Conservation (phyloP, 352 stramenopile species). For the Phytopythium sindhum region DNA sequence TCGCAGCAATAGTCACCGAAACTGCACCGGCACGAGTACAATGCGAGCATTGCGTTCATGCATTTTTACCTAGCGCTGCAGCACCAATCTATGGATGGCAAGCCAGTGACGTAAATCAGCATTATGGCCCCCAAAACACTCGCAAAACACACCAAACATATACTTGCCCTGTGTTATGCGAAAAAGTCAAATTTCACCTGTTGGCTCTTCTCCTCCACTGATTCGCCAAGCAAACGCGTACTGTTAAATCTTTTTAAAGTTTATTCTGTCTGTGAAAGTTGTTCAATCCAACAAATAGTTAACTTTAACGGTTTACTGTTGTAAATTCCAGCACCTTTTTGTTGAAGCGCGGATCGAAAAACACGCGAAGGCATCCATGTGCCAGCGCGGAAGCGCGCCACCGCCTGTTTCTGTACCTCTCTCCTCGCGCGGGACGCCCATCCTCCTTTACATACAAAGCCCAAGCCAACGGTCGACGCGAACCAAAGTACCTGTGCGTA, state of each 20-base stretch:
- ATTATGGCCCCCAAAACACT: background rate
- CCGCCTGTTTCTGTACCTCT: background rate
- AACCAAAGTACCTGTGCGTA: too few species aligned
- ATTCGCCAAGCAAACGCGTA: background rate
- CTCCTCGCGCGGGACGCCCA: background rate
- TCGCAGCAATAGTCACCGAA: too few species aligned
- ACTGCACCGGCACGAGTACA: too few species aligned
- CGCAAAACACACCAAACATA: background rate
- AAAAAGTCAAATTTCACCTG: background rate
- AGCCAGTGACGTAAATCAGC: background rate
- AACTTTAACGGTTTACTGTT: too few species aligned
- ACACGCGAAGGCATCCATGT: slow-evolving; percentile 6
- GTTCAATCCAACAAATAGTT: too few species aligned
- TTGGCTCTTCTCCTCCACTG: background rate
- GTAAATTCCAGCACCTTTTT: background rate
- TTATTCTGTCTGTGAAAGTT: background rate
- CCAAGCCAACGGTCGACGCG: background rate
- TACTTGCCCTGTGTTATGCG: too few species aligned
- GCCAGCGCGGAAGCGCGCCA: background rate
- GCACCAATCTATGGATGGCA: too few species aligned
- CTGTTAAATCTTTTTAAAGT: background rate
- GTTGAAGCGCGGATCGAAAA: slow-evolving; percentile 1
- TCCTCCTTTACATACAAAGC: background rate
- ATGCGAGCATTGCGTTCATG: too few species aligned
- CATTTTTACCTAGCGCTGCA: too few species aligned